Conservation (phyloP, 2,329 filamentous ascomycete genomes). For the Fusarium sp. region DNA sequence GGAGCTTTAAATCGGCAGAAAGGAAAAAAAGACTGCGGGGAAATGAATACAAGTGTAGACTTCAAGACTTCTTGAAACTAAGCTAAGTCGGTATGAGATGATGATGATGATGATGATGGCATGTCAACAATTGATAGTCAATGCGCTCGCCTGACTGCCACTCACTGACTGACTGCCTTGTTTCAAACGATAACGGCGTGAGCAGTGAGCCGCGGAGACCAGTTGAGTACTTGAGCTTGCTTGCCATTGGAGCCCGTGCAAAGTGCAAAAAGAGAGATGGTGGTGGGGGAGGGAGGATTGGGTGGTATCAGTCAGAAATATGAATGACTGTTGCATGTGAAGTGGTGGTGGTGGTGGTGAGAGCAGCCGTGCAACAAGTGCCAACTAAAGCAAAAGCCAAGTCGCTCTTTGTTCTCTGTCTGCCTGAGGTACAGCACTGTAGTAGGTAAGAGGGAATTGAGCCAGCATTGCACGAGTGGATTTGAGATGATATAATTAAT, state of each 20-base stretch:
- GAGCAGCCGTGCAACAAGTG: slow-evolving; percentile 4
- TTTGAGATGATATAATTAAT: not conserved
- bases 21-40: not conserved
- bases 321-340: slow-evolving; percentile 20
- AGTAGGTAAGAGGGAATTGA: not conserved
- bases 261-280: slow-evolving; percentile 8
- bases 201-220: slow-evolving; percentile 29
- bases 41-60: not conserved
- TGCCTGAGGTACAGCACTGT: too few species aligned
- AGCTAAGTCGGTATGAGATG: slow-evolving; percentile 11
- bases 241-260: slow-evolving; percentile 25
- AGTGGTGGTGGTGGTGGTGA: slow-evolving; percentile 31
- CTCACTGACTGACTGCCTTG: slow-evolving; percentile 13
- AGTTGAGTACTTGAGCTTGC: slow-evolving; percentile 12
- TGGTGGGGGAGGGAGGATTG: slow-evolving; percentile 16
- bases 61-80: slow-evolving; percentile 34
- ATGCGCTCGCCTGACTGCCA: slow-evolving; percentile 4
- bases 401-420: not conserved
- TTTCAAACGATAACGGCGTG: slow-evolving; percentile 14
- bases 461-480: not conserved
- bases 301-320: slow-evolving; percentile 21
- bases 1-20: not conserved
- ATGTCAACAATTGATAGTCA: not conserved
- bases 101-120: slow-evolving; percentile 15
- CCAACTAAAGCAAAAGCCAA: slow-evolving; percentile 6